Evolutionary conservation across 169 alveolate genomes (phyloP), one percentile per base, ranked within the genome.

Genomic region (Plasmodium inui): DNA sequence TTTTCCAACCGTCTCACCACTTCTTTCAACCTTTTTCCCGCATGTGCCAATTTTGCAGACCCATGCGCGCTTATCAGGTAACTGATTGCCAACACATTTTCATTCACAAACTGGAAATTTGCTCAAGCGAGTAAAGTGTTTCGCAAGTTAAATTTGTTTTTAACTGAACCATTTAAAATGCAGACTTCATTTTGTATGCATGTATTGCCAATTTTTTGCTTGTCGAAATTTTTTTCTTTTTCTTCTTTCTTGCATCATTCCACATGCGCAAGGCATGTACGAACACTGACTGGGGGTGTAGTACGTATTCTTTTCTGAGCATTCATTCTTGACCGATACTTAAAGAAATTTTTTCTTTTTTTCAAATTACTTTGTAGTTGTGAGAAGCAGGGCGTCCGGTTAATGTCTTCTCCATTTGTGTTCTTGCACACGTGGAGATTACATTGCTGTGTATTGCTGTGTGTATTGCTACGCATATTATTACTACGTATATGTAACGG

Each of bases 21-120:
- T 30, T 14, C 19, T 78, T 6, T 76, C 85, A 32, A 39, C 93
- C 37, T 6, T 67, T 30, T 82, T 73, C 37, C 86, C 71, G 1
- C 83, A 86, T 82, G 89, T 82, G 89, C 17, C 83, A 83, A 73
- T 5, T 92, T 81, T 17, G 95, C 95, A 86, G 92, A 92, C 28
- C 78, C 71, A 89, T 80, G 71, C 34, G 22, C 22, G 57, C 39
- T 8, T 37, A 32, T 39, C 81, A 61, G 44, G 3, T 8, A 1
- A 17, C 8, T 8, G 46, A 26, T 10, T 67, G 37, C 0, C 37
- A 26, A 67, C 37, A 19, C n/a, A 10, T 67, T 67, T 26, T 22
- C 76, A n/a, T 12, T n/a, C 30, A 67, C 22, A 17, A 67, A 5
- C 37, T 67, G 76, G 37, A 19, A 67, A 67, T 67, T 67, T 67